Percentiles rank a stretch among this genome's conserved stretches.
These are phyloP conservation scores for Populus hybrid DNA, from an alignment of 441 rosid genomes.

Conservation along the genomic window DNA sequence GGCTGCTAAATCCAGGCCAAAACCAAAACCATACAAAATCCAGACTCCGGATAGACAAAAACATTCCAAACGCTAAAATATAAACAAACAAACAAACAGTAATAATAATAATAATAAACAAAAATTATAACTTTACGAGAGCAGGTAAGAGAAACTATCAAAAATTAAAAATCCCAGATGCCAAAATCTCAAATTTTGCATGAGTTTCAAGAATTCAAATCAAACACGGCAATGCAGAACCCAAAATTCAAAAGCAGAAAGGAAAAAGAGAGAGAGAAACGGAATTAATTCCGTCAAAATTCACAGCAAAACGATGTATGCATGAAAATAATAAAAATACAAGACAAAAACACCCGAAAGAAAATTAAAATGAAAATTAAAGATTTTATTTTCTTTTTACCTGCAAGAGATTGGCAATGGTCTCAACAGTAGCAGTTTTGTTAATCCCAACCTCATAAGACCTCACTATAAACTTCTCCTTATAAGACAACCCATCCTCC, in stretches of 20 bases:
- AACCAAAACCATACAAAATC: not conserved
- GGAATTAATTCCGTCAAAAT: not conserved
- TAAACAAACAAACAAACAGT: not conserved
- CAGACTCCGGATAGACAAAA: not conserved
- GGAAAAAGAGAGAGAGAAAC: not conserved
- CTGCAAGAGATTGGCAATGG: constrained; percentile 96
- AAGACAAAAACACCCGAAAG: not conserved
- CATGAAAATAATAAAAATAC: not conserved
- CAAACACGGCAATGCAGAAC: not conserved
- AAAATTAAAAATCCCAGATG: not conserved
- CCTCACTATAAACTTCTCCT: constrained; percentile 84
- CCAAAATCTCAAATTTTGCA: constrained; percentile 2
- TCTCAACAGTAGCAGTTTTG: constrained; percentile 91
- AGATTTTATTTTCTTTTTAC: constrained; percentile 23
- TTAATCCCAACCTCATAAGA: constrained; percentile 91
- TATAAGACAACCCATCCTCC: constrained; percentile 75
- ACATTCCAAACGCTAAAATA: not conserved
- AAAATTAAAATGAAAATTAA: not conserved
- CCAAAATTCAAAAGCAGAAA: not conserved
- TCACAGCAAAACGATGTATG: not conserved
- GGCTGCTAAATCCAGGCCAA: not conserved
- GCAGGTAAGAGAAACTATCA: not conserved
- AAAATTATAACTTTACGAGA: not conserved
- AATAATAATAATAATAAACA: not conserved
- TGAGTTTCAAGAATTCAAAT: constrained; percentile 2